phyloP scores from a whole-genome alignment of 2,329 filamentous ascomycete genomes.

The Verticillium dahliae region DNA sequence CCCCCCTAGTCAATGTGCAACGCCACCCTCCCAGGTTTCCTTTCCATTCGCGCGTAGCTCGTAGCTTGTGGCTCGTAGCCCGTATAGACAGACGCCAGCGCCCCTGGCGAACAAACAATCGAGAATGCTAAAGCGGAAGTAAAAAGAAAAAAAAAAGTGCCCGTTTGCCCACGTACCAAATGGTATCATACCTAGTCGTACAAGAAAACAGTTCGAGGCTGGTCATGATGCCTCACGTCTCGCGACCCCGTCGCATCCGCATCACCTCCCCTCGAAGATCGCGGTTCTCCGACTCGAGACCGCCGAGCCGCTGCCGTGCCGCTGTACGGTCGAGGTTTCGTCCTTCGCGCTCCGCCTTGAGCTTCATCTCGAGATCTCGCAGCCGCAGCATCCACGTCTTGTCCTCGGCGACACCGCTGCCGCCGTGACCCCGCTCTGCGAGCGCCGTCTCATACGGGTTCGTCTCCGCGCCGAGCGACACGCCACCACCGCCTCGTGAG shows the following conservation, averaged over 20 bases:
- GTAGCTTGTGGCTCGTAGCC: neutral
- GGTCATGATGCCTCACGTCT: neutral
- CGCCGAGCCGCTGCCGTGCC: conserved; percentile 72
- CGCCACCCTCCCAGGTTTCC: neutral
- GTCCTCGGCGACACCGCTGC: conserved; percentile 36
- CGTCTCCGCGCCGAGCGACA: neutral
- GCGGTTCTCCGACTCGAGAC: conserved; percentile 67
- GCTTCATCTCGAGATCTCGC: conserved; percentile 77
- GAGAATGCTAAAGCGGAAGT: neutral
- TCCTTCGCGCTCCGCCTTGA: conserved; percentile 86
- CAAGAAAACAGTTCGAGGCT: too few species aligned
- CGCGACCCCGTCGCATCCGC: conserved; percentile 16
- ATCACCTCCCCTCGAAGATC: conserved; percentile 59
- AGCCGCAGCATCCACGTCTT: conserved; percentile 80
- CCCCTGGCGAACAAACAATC: neutral
- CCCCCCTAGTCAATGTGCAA: neutral
- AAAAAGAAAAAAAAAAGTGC: too few species aligned
- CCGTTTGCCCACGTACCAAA: too few species aligned
- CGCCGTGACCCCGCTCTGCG: conserved; percentile 24
- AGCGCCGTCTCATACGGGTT: conserved; percentile 13
- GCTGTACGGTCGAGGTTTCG: conserved; percentile 77
- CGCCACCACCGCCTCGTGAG: conserved; percentile 5
- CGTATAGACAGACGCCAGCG: neutral
- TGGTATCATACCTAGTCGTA: too few species aligned
- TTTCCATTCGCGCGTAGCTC: neutral